phyloP scores from a whole-genome alignment of 148 eudicot species.

The Arbutus unedo region DNA sequence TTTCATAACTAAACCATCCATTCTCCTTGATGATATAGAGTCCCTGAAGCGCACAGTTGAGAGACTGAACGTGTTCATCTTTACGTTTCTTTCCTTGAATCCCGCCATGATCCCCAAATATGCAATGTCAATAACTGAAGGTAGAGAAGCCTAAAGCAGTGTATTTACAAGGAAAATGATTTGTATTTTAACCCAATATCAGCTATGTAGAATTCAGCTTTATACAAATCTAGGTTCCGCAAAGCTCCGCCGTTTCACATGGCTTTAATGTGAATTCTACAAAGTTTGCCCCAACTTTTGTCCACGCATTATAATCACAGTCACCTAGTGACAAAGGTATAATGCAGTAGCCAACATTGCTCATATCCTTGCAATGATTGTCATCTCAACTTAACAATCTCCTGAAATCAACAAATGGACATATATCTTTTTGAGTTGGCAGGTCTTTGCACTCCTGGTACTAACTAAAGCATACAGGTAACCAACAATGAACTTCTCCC shows the following conservation, averaged over 20 bases:
- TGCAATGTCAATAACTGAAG: not conserved
- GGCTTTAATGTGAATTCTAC: not conserved
- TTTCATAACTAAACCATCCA: not conserved
- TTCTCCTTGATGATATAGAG: not conserved
- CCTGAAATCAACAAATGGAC: not conserved
- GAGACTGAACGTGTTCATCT: not conserved
- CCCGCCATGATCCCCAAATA: not conserved
- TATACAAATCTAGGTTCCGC: not conserved
- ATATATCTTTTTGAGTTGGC: not conserved
- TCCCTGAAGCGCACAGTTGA: not conserved
- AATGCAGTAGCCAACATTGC: not conserved
- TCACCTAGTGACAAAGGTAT: not conserved
- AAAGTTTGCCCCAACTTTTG: not conserved
- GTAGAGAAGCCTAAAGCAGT: not conserved
- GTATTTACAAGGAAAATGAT: not conserved
- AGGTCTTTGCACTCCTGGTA: not conserved
- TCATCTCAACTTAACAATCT: not conserved
- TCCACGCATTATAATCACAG: not conserved
- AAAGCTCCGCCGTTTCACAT: not conserved
- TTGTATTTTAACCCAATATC: not conserved
- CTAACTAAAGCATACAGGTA: not conserved
- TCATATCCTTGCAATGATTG: not conserved
- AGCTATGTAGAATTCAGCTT: not conserved
- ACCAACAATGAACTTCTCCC: not conserved
- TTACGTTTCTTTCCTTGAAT: not conserved